Conservation (phyloP, 768 basidiomycete genomes). For the Mycena belliarum region DNA sequence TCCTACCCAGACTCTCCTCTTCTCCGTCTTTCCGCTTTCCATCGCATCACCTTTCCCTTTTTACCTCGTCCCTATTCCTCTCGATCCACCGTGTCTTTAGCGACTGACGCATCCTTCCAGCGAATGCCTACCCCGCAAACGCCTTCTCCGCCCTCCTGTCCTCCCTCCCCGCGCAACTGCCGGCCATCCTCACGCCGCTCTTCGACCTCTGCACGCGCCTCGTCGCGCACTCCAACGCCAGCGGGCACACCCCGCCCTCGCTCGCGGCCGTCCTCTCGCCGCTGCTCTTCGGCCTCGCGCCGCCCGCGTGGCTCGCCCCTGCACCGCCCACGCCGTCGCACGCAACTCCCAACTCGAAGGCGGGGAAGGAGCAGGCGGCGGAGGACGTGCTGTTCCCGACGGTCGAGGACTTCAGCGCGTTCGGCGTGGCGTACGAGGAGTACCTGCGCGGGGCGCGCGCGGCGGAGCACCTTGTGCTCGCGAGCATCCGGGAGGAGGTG, state of each 20-base stretch:
- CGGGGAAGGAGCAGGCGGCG: not conserved
- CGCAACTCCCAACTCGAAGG: constrained; percentile 82
- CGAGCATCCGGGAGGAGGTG: constrained; percentile 82
- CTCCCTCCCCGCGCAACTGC: constrained; percentile 75
- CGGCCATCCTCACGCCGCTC: constrained; percentile 63
- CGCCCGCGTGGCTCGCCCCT: constrained; percentile 27
- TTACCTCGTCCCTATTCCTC: not conserved
- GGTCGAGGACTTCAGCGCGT: constrained; percentile 24
- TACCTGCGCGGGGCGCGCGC: constrained; percentile 86
- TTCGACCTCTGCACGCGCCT: constrained; percentile 82
- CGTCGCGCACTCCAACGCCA: constrained; percentile 78
- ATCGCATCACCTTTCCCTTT: no score
- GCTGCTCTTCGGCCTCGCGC: constrained; percentile 75
- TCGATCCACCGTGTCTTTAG: not conserved
- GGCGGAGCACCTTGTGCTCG: constrained; percentile 90
- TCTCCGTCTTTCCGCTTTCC: no score
- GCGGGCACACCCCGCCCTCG: constrained; percentile 89
- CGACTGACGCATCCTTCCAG: constrained; percentile 35
- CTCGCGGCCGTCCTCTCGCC: constrained; percentile 90
- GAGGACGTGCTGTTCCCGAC: constrained; percentile 17
- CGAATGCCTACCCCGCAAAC: constrained; percentile 63
- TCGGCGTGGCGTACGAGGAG: constrained; percentile 59
- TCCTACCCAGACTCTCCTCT: no score
- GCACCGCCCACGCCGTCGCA: constrained; percentile 67
- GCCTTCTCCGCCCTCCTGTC: constrained; percentile 68